These are phyloP conservation scores for Corchorus capsularis DNA, from an alignment of 345 rosid genomes.

Conservation along the genomic window DNA sequence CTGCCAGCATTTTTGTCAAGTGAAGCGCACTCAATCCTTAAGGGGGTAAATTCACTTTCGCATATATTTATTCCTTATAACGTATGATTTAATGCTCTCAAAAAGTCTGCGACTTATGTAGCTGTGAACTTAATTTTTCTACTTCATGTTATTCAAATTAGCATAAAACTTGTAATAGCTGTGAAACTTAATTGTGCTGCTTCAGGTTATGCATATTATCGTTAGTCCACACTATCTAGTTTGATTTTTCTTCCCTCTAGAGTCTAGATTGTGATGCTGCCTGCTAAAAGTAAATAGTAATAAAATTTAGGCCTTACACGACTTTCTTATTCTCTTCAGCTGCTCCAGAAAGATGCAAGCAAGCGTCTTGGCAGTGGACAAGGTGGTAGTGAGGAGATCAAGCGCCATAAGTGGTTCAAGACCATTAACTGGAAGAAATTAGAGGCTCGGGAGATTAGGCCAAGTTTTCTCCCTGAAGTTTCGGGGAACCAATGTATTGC, in stretches of 20 bases:
- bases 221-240: neutral
- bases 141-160: neutral
- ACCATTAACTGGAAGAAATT: slow-evolving; percentile 52
- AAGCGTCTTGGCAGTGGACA: slow-evolving; percentile 51
- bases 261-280: neutral
- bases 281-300: neutral
- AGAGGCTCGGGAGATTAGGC: slow-evolving; percentile 46
- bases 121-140: neutral
- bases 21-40: slow-evolving; percentile 51
- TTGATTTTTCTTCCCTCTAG: slow-evolving; percentile 8
- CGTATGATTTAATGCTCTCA: slow-evolving; percentile 3
- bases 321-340: slow-evolving; percentile 29
- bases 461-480: slow-evolving; percentile 55
- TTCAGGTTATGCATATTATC: neutral
- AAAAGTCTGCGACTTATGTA: neutral
- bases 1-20: slow-evolving; percentile 47
- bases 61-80: neutral
- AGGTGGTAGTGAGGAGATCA: slow-evolving; percentile 46
- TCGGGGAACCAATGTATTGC: slow-evolving; percentile 53
- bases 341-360: slow-evolving; percentile 46
- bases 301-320: neutral
- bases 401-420: slow-evolving; percentile 55
- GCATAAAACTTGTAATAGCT: neutral
- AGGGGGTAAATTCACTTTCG: slow-evolving; percentile 38
- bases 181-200: neutral